Evolutionary conservation across 2,329 filamentous ascomycete species (phyloP), one percentile per base, ranked within the genome.

Genomic region (Aureobasidium sp.): DNA sequence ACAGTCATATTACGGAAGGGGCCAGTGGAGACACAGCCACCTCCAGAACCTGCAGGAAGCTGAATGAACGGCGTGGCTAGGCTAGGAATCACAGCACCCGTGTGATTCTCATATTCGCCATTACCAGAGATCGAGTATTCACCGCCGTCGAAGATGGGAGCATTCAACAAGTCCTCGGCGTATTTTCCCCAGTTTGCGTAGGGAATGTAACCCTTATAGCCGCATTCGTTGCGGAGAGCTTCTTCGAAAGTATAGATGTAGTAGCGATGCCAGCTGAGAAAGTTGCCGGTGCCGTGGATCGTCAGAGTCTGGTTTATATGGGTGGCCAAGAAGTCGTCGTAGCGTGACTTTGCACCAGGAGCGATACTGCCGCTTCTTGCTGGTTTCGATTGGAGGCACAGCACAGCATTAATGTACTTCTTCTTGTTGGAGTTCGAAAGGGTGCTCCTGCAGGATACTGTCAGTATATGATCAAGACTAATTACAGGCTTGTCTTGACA

Each of bases 111-210:
- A 19, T 62, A 65, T 8, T 54, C 65, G 24, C 71, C 71, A 47
- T 73, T 68, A n/a, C 68, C 68, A 49, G 67, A 64, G 29, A 73
- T 67, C 14, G 76, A 74, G 24, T 76, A 79, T 17, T 76, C 76
- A 61, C 76, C 79, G 56, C 82, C 82, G 66, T 85, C 82, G 60
- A 85, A 83, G 60, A 84, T 67, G 4, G 81, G 79, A 0, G 81
- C 82, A 50, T 76, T 75, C 45, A 67, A 48, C 5, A 69, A 64
- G 48, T 83, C 77, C 2, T 72, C 64, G 2, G 77, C 73, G 70
- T 77, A 78, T 58, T 75, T 74, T 2, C 76, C 76, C 79, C 81
- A 84, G 68, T 83, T 79, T 72, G 78, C 78, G 71, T 82, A 83
- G 68, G 76, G 77, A 50, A 75, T 72, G 45, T 71, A 71, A 54